phyloP scores from a whole-genome alignment of 441 rosid species.

The Pelargonium cotyledonis region DNA sequence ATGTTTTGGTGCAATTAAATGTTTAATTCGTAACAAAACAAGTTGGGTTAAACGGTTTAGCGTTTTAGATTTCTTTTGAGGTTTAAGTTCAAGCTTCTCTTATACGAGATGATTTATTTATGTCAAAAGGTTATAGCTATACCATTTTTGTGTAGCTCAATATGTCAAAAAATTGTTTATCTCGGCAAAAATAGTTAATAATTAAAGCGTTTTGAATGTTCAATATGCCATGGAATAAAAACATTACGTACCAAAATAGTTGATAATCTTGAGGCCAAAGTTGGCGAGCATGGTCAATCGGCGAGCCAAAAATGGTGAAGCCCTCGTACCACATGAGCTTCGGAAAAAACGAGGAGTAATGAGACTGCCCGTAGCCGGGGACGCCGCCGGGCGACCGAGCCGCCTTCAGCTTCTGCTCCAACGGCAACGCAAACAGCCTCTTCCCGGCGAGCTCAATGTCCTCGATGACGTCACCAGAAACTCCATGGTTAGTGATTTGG shows the following conservation, averaged over 20 bases:
- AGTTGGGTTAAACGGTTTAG: no score
- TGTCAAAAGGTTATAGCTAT: no score
- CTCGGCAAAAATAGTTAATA: no score
- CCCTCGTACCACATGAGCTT: constrained; percentile 95
- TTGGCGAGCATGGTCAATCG: constrained; percentile 57
- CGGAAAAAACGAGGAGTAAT: constrained; percentile 63
- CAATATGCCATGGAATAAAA: no score
- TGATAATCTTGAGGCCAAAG: constrained; percentile 68
- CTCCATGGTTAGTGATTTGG: constrained; percentile 31
- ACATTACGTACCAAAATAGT: constrained; percentile 45
- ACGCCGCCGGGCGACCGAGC: constrained; percentile 56
- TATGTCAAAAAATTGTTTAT: no score
- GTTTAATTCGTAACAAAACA: no score
- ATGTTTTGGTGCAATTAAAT: no score
- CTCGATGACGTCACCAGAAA: constrained; percentile 21
- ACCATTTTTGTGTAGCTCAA: no score
- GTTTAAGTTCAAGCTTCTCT: no score
- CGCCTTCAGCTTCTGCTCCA: constrained; percentile 54
- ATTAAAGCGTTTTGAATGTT: no score
- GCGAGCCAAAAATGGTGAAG: constrained; percentile 72
- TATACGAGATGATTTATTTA: no score
- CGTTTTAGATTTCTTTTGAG: no score
- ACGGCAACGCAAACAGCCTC: neutral
- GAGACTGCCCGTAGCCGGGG: constrained; percentile 71
- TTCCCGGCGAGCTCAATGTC: constrained; percentile 17